Conservation (phyloP, 805 yeast species). For the Lachancea kluyveri region DNA sequence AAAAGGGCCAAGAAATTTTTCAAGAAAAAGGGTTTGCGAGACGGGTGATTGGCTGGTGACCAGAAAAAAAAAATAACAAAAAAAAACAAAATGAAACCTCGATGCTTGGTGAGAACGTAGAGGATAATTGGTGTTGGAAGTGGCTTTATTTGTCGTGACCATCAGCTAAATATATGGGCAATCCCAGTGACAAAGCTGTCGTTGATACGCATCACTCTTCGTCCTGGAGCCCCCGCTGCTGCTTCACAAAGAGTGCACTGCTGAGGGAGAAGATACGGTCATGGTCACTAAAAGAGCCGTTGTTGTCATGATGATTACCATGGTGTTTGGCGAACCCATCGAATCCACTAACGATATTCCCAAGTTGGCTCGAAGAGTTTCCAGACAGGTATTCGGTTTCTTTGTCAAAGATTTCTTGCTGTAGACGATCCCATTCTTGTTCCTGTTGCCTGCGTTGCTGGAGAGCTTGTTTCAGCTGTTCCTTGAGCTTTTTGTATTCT, state of each 20-base stretch:
- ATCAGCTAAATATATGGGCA: too few species aligned
- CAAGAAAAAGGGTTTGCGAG: background rate
- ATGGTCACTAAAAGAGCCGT: conserved; percentile 48
- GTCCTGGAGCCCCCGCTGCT: conserved; percentile 27
- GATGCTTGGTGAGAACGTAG: too few species aligned
- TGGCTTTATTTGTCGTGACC: too few species aligned
- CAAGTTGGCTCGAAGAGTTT: conserved; percentile 17
- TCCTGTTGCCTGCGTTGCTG: conserved; percentile 60
- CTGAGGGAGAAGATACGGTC: conserved; percentile 79
- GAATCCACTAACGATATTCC: conserved; percentile 88
- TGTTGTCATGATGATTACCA: conserved; percentile 15
- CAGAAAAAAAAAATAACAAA: too few species aligned
- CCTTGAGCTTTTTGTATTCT: conserved; percentile 62
- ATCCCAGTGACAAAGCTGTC: too few species aligned
- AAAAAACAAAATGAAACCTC: too few species aligned
- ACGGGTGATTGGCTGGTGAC: conserved; percentile 6
- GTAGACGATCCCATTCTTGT: conserved; percentile 52
- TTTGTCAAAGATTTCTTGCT: conserved; percentile 71
- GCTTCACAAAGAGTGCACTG: conserved; percentile 61
- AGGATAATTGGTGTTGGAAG: too few species aligned
- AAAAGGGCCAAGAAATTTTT: background rate
- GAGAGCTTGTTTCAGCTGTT: conserved; percentile 59
- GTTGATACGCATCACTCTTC: conserved; percentile 3
- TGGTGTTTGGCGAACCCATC: conserved; percentile 63
- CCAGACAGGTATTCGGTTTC: conserved; percentile 68